These are phyloP conservation scores for Tolypocladium sp. DNA, from an alignment of 2,329 filamentous ascomycete genomes.

Conservation along the genomic window DNA sequence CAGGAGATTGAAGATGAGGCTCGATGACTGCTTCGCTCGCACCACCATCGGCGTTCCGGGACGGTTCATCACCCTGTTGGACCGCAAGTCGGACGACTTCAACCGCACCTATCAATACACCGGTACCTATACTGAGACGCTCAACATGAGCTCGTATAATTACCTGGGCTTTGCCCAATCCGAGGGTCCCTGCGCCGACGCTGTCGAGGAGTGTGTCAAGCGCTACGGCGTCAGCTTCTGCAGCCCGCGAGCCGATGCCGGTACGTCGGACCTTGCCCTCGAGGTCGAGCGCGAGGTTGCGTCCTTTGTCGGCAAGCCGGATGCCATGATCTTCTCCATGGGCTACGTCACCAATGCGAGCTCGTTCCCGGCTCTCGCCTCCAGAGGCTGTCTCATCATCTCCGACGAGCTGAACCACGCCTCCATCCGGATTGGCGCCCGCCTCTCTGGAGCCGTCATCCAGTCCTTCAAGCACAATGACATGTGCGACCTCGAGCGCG, in stretches of 20 bases:
- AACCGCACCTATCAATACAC: conserved; percentile 85
- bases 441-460: conserved; percentile 90
- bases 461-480: conserved; percentile 97
- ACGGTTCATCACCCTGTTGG: conserved; percentile 84
- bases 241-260: conserved; percentile 74
- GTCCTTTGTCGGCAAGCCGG: conserved; percentile 85
- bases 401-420: conserved; percentile 98
- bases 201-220: conserved; percentile 75
- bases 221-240: conserved; percentile 78
- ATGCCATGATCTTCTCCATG: conserved; percentile 98
- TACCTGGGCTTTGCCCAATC: conserved; percentile 98
- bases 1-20: conserved; percentile 80
- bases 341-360: conserved; percentile 94
- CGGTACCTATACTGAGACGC: conserved; percentile 83
- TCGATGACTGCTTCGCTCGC: conserved; percentile 94
- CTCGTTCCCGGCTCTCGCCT: conserved; percentile 83
- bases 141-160: conserved; percentile 99
- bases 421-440: conserved; percentile 90
- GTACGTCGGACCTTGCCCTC: conserved; percentile 76
- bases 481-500: conserved; percentile 76
- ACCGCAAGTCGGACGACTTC: conserved; percentile 83
- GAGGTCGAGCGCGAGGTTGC: conserved; percentile 90
- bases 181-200: conserved; percentile 90
- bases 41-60: conserved; percentile 90
- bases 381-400: conserved; percentile 88